These are phyloP conservation scores for Silene coronaria DNA, from an alignment of 179 eudicot genomes.

Conservation along the genomic window DNA sequence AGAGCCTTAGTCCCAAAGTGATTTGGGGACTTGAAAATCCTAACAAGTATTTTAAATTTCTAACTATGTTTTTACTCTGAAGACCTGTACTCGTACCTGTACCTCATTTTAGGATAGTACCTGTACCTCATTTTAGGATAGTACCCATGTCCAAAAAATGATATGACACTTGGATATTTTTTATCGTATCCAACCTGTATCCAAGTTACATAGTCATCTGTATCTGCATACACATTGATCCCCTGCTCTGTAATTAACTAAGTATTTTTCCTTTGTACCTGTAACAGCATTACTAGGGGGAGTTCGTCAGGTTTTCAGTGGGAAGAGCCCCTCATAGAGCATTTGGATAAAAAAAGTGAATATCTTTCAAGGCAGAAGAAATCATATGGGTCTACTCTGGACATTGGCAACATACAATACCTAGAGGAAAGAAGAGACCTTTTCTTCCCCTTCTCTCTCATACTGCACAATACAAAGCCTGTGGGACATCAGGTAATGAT, in stretches of 20 bases:
- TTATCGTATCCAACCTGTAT: not conserved
- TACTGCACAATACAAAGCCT: constrained; percentile 78
- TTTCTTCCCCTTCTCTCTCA: constrained; percentile 62
- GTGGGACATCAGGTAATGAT: constrained; percentile 84
- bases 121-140: not conserved
- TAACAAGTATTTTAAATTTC: not conserved
- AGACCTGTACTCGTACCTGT: not conserved
- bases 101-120: not conserved
- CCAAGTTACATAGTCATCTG: not conserved
- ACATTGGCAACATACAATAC: constrained; percentile 43
- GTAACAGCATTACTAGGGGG: constrained; percentile 35
- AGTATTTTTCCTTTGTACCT: constrained; percentile 6
- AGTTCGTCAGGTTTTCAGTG: constrained; percentile 32
- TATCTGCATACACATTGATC: not conserved
- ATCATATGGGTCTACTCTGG: constrained; percentile 49
- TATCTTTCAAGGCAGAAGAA: constrained; percentile 42
- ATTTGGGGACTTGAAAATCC: too few relatives aligned
- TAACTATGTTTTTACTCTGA: not conserved
- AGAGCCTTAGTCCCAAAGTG: too few relatives aligned
- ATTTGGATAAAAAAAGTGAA: constrained; percentile 29
- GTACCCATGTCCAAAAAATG: not conserved
- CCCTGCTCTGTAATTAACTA: constrained; percentile 9
- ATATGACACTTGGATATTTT: not conserved
- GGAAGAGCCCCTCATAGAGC: constrained; percentile 35
- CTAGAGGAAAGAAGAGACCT: constrained; percentile 56